These are phyloP conservation scores for Penicillium simplicissimum DNA, from an alignment of 495 filamentous ascomycete genomes.

Conservation along the genomic window DNA sequence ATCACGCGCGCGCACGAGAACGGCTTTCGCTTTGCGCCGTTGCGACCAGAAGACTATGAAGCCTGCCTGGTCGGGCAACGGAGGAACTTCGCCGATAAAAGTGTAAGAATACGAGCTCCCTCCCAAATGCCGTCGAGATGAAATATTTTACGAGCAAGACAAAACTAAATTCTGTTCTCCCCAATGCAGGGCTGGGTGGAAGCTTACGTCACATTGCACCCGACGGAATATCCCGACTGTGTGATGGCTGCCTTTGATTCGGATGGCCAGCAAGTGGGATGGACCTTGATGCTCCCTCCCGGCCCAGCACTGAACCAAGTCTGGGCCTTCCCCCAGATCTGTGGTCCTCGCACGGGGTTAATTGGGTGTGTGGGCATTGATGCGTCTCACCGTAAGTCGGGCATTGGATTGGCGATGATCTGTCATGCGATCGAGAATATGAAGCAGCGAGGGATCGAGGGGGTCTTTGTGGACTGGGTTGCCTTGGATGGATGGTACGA, in stretches of 20 bases:
- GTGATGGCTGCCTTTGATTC: conserved; percentile 49
- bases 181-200: conserved; percentile 46
- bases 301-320: conserved; percentile 28
- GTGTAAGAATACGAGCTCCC: conserved; percentile 26
- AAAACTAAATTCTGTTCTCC: conserved; percentile 4
- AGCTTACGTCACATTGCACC: conserved; percentile 44
- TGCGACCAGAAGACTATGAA: conserved; percentile 40
- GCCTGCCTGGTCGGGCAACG: conserved; percentile 47
- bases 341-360: conserved; percentile 47
- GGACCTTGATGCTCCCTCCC: conserved; percentile 51
- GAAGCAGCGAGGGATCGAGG: conserved; percentile 48
- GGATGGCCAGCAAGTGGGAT: conserved; percentile 45
- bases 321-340: conserved; percentile 50
- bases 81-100: conserved; percentile 44
- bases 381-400: conserved; percentile 36
- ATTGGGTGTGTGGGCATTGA: conserved; percentile 55
- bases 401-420: conserved; percentile 49
- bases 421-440: conserved; percentile 52
- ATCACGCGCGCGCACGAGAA: conserved; percentile 33
- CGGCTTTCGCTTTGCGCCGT: conserved; percentile 44
- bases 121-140: too few species aligned
- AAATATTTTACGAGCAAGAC: neutral
- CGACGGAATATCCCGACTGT: conserved; percentile 39
- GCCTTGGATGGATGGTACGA: conserved; percentile 53
- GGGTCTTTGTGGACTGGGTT: conserved; percentile 54